Conservation (phyloP, 2,329 filamentous ascomycete species). For the Pyrenophora seminiperda region DNA sequence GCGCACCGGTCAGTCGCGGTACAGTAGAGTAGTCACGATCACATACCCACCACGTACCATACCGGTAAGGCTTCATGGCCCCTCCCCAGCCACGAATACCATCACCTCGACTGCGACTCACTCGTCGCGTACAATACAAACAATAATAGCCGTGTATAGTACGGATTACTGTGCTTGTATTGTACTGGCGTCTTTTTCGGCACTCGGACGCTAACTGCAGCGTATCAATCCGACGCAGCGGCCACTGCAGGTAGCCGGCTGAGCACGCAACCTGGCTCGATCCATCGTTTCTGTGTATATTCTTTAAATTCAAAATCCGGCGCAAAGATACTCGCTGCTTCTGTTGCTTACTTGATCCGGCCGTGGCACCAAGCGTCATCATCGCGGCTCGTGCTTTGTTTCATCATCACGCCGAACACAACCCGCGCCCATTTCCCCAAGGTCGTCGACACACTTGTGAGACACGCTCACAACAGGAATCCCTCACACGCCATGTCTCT, state of each 20-base stretch:
- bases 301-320: constrained; percentile 26
- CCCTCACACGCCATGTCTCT: constrained; percentile 32
- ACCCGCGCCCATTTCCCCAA: constrained; percentile 6
- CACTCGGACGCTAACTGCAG: background rate
- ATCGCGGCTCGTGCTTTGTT: constrained; percentile 39
- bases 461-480: constrained; percentile 14
- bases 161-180: constrained; percentile 14
- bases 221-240: constrained; percentile 17
- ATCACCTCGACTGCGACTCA: constrained; percentile 19
- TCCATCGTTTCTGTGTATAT: constrained; percentile 30
- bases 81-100: constrained; percentile 26
- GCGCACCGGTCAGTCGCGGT: constrained; percentile 15
- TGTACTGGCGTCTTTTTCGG: background rate
- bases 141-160: constrained; percentile 16
- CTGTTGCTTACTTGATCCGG: constrained; percentile 20
- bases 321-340: constrained; percentile 14
- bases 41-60: constrained; percentile 24
- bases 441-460: constrained; percentile 29
- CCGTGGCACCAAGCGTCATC: constrained; percentile 29
- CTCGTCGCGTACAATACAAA: constrained; percentile 12
- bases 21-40: constrained; percentile 2
- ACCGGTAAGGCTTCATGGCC: constrained; percentile 17
- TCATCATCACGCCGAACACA: constrained; percentile 25
- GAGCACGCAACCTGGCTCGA: constrained; percentile 9
- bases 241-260: constrained; percentile 9